Evolutionary conservation across 2,329 filamentous ascomycete genomes (phyloP).

Genomic region (Eutypa lata): DNA sequence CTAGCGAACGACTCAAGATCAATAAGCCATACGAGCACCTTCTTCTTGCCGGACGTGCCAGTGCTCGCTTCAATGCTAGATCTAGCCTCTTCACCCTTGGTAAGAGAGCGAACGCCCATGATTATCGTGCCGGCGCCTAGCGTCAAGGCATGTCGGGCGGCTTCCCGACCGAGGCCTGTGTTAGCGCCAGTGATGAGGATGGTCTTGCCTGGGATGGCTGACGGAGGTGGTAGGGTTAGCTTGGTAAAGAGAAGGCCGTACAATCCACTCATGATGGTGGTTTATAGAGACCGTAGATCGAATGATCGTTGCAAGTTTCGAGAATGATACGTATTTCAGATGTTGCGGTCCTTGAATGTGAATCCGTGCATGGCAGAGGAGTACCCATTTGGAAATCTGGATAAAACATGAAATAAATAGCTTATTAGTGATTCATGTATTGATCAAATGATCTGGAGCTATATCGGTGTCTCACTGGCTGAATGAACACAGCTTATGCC

Average conservation of each 20-base stretch:
- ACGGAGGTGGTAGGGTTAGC: neutral
- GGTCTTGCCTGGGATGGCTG: neutral
- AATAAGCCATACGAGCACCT: neutral
- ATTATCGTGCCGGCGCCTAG: constrained; percentile 12
- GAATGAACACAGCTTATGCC: too few relatives aligned
- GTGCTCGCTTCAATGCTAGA: neutral
- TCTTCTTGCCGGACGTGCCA: neutral
- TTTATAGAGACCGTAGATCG: neutral
- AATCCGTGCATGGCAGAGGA: too few relatives aligned
- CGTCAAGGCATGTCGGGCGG: constrained; percentile 17
- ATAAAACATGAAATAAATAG: too few relatives aligned
- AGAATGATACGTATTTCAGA: too few relatives aligned
- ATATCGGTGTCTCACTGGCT: too few relatives aligned
- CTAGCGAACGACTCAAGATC: neutral
- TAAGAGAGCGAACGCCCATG: constrained; percentile 21
- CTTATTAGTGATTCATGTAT: too few relatives aligned
- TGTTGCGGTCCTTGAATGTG: too few relatives aligned
- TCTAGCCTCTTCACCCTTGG: constrained; percentile 19
- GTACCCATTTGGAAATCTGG: too few relatives aligned
- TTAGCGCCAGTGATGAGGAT: constrained; percentile 8
- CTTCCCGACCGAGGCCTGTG: constrained; percentile 25
- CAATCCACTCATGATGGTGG: neutral
- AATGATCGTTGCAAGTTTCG: neutral
- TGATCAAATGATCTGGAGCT: too few relatives aligned
- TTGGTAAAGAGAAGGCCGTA: neutral